A percentile compares a stretch with the other conserved stretches of the same genome.
These are phyloP conservation scores for Ganoderma leucocontextum DNA, from an alignment of 1,284 basidiomycete genomes.

Conservation along the genomic window DNA sequence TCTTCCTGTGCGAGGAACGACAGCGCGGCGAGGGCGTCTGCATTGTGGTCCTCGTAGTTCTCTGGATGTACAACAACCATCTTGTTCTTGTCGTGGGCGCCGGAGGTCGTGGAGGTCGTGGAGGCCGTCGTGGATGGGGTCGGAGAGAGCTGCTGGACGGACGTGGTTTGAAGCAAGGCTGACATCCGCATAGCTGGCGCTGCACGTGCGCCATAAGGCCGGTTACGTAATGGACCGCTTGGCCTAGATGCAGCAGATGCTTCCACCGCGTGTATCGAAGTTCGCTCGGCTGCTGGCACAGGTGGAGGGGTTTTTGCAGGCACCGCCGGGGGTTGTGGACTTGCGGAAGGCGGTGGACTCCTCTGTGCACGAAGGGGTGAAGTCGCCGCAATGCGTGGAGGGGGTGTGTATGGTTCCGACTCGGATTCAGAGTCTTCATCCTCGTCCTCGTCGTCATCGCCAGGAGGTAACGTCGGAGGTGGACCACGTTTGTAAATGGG, in stretches of 20 bases:
- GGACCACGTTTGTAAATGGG: slow-evolving; percentile 32
- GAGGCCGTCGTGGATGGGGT: slow-evolving; percentile 31
- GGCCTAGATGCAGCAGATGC: slow-evolving; percentile 33
- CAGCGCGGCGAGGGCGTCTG: slow-evolving; percentile 80
- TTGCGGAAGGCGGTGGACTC: slow-evolving; percentile 28
- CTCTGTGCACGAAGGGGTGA: slow-evolving; percentile 36
- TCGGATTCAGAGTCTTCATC: slow-evolving; percentile 37
- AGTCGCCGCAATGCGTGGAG: slow-evolving; percentile 27
- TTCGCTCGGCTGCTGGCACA: slow-evolving; percentile 14
- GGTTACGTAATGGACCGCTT: slow-evolving; percentile 37
- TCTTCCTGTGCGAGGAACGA: slow-evolving; percentile 73
- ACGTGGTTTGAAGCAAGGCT: slow-evolving; percentile 35
- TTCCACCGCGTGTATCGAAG: slow-evolving; percentile 16
- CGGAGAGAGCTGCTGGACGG: slow-evolving; percentile 27
- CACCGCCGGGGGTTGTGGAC: slow-evolving; percentile 27
- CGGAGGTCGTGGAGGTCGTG: slow-evolving; percentile 25
- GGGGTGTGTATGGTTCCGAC: slow-evolving; percentile 37
- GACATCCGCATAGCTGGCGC: slow-evolving; percentile 50
- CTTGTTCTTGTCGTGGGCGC: slow-evolving; percentile 28
- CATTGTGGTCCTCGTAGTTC: slow-evolving; percentile 56
- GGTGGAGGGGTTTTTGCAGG: slow-evolving; percentile 25
- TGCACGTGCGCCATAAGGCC: slow-evolving; percentile 87
- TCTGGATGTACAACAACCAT: slow-evolving; percentile 26
- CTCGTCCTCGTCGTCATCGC: slow-evolving; percentile 36
- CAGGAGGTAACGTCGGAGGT: slow-evolving; percentile 26